Evolutionary conservation across 2,329 filamentous ascomycete genomes (phyloP).

Genomic region (Fusarium hostae): DNA sequence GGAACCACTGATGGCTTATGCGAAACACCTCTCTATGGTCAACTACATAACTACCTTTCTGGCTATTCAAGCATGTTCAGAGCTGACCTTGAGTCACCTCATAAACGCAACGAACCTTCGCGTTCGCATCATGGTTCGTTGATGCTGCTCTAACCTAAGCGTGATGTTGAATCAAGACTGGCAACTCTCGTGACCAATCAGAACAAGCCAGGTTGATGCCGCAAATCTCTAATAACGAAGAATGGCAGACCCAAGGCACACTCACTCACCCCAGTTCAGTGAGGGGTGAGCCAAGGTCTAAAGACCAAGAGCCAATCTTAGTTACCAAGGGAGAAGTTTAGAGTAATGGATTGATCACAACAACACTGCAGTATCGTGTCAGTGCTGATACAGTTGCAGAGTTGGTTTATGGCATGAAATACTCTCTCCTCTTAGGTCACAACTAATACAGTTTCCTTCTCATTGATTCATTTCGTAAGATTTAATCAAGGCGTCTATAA

Average conservation of each 20-base stretch:
- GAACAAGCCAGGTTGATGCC: slow-evolving; percentile 25
- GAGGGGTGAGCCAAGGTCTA: neutral
- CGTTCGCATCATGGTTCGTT: slow-evolving; percentile 6
- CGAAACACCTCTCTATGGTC: neutral
- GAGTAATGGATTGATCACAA: slow-evolving; percentile 33
- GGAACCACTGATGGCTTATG: neutral
- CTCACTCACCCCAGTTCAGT: neutral
- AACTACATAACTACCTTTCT: neutral
- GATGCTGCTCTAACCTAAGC: slow-evolving; percentile 13
- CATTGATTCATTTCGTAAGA: slow-evolving; percentile 5
- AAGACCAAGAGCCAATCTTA: slow-evolving; percentile 6
- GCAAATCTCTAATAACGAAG: slow-evolving; percentile 12
- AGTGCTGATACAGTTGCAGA: slow-evolving; percentile 7
- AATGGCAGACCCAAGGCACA: neutral
- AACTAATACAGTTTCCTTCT: neutral
- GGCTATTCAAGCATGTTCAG: neutral
- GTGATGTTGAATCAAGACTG: slow-evolving; percentile 31
- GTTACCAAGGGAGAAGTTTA: neutral
- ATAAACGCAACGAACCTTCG: slow-evolving; percentile 27
- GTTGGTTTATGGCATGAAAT: slow-evolving; percentile 1
- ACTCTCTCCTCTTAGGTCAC: neutral
- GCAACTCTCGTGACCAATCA: slow-evolving; percentile 23
- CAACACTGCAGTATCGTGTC: slow-evolving; percentile 45
- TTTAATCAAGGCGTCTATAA: slow-evolving; percentile 4
- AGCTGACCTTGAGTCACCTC: neutral